phyloP scores from a whole-genome alignment of 139 green algal genomes.

The Haematococcus lacustris region DNA sequence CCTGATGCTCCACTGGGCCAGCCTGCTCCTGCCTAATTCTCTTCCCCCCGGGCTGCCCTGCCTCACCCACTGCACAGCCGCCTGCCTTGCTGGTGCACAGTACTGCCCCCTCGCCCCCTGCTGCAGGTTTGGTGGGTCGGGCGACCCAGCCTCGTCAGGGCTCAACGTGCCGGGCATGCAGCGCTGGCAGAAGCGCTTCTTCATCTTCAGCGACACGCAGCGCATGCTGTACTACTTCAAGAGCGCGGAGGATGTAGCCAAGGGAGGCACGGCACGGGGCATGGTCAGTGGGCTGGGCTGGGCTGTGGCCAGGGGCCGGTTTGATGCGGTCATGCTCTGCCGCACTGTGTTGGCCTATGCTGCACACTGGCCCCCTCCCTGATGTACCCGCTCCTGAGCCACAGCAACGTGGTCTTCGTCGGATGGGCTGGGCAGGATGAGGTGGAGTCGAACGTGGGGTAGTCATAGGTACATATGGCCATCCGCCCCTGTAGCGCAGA shows the following conservation, averaged over 20 bases:
- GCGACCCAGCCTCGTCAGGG: background rate
- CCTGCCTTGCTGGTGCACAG: too few species aligned
- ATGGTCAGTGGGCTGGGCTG: background rate
- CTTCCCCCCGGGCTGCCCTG: too few species aligned
- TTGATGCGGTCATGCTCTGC: background rate
- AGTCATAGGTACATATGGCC: too few species aligned
- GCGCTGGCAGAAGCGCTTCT: constrained; percentile 51
- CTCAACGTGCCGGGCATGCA: constrained; percentile 12
- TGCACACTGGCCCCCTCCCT: too few species aligned
- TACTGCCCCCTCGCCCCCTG: too few species aligned
- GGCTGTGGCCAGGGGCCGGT: background rate
- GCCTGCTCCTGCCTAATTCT: too few species aligned
- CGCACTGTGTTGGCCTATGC: too few species aligned
- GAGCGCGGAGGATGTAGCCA: constrained; percentile 66
- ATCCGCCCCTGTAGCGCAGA: too few species aligned
- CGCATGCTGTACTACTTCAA: constrained; percentile 90
- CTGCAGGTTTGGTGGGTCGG: too few species aligned
- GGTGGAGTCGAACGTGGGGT: background rate
- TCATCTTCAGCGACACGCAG: constrained; percentile 49
- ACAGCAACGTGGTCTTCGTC: background rate
- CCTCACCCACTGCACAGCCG: too few species aligned
- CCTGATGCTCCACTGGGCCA: too few species aligned
- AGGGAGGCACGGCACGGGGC: constrained; percentile 10
- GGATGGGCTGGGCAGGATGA: background rate
- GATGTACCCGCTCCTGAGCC: background rate